Evolutionary conservation across 2,329 filamentous ascomycete genomes (phyloP).

Genomic region (Fusarium anthophilum): DNA sequence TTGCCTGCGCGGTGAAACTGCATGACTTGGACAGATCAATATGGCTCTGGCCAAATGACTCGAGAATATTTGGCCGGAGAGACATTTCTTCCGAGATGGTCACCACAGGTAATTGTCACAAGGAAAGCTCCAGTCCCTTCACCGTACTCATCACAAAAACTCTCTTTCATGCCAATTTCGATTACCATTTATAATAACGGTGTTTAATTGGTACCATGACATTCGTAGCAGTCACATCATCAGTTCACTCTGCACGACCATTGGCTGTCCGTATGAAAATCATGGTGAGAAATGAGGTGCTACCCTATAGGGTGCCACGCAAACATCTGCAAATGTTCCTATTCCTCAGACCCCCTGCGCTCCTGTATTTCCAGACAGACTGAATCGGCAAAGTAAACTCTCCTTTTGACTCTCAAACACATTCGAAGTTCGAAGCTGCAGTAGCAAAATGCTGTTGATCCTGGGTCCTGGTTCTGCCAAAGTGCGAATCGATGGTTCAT

Average conservation of each 20-base stretch:
- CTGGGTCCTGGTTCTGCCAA: not conserved
- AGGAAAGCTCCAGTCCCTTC: not conserved
- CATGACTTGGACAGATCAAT: not conserved
- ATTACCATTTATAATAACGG: fast-evolving
- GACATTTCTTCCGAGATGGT: not conserved
- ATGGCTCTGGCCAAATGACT: not conserved
- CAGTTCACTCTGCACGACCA: not conserved
- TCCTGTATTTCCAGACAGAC: not conserved
- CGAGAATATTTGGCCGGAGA: fast-evolving
- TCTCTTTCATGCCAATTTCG: no score
- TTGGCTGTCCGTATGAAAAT: no score
- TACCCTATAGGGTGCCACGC: not conserved
- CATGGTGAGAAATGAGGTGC: no score
- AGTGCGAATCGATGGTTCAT: no score
- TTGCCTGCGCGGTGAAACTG: fast-evolving
- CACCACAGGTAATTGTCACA: no score
- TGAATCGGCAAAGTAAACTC: not conserved
- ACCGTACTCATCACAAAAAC: no score
- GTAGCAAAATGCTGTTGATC: no score
- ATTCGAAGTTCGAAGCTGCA: not conserved
- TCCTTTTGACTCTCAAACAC: fast-evolving
- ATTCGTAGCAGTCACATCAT: not conserved
- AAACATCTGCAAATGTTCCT: not conserved
- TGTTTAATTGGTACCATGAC: fast-evolving
- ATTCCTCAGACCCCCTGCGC: no score